phyloP scores from a whole-genome alignment of 352 stramenopile genomes.

The Pythium scleroteichum region DNA sequence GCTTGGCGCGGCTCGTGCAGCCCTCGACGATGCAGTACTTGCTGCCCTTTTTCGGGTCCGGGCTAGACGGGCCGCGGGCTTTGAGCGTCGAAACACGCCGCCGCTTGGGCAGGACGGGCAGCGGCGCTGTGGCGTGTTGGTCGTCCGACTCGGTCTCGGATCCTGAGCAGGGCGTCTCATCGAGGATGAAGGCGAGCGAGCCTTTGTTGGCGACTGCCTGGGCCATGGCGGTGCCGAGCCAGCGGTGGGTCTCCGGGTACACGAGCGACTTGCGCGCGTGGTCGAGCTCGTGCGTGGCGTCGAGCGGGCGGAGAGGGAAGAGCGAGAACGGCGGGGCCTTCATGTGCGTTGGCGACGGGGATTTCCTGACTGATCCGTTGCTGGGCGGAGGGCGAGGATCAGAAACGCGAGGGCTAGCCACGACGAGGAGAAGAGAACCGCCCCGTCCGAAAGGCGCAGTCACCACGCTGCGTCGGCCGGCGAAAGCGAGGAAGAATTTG shows the following conservation, averaged over 20 bases:
- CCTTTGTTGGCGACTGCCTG: slow-evolving; percentile 10
- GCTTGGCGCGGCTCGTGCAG: slow-evolving; percentile 59
- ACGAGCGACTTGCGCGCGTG: slow-evolving; percentile 1
- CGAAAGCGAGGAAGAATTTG: not conserved
- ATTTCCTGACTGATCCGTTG: not conserved
- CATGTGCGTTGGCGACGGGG: not conserved
- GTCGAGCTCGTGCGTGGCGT: not conserved
- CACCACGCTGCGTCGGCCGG: not conserved
- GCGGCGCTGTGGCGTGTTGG: not conserved
- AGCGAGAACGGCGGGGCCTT: slow-evolving; percentile 19
- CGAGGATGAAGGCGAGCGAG: slow-evolving; percentile 25
- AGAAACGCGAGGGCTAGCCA: not conserved
- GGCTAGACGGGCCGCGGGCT: not conserved
- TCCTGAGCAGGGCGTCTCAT: not conserved
- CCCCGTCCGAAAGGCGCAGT: not conserved
- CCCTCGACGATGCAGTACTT: slow-evolving; percentile 61
- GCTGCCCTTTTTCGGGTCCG: slow-evolving; percentile 44
- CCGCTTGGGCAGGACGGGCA: slow-evolving; percentile 7
- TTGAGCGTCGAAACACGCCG: slow-evolving; percentile 5
- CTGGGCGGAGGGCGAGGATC: not conserved
- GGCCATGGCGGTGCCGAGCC: slow-evolving; percentile 20
- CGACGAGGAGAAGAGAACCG: not conserved
- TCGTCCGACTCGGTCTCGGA: slow-evolving; percentile 27
- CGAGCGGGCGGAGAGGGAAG: slow-evolving; percentile 5
- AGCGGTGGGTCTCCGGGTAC: not conserved